Conservation (phyloP, 164 flowering plant genomes). For the Pachysandra terminalis region DNA sequence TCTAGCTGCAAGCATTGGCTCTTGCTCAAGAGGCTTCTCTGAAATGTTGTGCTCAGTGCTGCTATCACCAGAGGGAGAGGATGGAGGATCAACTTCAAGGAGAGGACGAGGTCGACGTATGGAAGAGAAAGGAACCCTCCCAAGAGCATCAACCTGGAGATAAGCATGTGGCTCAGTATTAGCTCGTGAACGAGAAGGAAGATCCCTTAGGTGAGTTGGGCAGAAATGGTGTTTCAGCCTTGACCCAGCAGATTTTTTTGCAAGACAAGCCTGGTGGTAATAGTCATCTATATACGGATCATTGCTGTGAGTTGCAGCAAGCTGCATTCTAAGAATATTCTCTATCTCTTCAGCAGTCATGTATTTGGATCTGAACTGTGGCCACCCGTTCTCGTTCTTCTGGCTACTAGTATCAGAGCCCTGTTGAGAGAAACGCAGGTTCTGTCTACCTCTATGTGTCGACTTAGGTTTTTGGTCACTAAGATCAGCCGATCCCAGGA, state of each 20-base stretch:
- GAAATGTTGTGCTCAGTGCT: conserved; percentile 44
- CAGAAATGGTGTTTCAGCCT: conserved; percentile 62
- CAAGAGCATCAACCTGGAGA: conserved; percentile 70
- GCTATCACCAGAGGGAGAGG: conserved; percentile 34
- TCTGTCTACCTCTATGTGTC: conserved; percentile 50
- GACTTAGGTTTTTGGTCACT: conserved; percentile 68
- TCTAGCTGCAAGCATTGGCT: conserved; percentile 96
- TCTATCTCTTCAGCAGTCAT: conserved; percentile 95
- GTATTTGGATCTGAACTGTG: conserved; percentile 73
- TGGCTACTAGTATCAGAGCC: conserved; percentile 58
- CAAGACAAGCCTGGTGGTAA: conserved; percentile 87
- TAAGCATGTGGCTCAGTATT: conserved; percentile 59
- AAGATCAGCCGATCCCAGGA: conserved; percentile 43
- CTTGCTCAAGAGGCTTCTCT: conserved; percentile 87
- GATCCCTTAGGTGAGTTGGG: conserved; percentile 69
- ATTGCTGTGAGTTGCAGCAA: conserved; percentile 79
- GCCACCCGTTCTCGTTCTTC: conserved; percentile 54
- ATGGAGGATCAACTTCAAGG: conserved; percentile 73
- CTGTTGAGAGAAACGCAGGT: conserved; percentile 51
- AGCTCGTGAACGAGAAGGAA: conserved; percentile 62
- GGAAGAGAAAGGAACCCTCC: conserved; percentile 68
- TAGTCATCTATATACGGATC: conserved; percentile 91
- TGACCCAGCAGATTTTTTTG: conserved; percentile 66
- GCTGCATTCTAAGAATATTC: conserved; percentile 80
- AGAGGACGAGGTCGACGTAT: conserved; percentile 87